Conservation (phyloP, 2,329 filamentous ascomycete species). For the Cordyceps cicadae region DNA sequence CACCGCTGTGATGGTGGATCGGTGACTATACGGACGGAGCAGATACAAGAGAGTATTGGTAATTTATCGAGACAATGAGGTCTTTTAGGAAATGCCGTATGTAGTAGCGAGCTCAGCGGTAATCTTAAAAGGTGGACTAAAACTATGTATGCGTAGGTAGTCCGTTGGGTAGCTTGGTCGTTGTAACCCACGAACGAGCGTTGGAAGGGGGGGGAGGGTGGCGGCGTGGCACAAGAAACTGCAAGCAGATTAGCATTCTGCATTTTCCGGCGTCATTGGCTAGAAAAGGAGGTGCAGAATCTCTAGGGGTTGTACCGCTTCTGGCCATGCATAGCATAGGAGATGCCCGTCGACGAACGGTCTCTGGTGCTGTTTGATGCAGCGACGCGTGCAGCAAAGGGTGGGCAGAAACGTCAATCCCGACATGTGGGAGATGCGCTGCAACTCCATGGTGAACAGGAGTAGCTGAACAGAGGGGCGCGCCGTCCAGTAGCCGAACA, state of each 20-base stretch:
- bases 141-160: background rate
- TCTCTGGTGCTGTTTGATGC: background rate
- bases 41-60: background rate
- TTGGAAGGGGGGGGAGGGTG: background rate
- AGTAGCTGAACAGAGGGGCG: background rate
- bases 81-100: background rate
- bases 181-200: background rate
- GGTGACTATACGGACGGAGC: background rate
- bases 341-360: background rate
- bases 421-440: background rate
- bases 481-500: too few relatives aligned
- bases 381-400: background rate
- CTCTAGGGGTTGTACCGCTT: background rate
- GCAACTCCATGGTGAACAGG: background rate
- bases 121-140: conserved; percentile 12
- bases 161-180: conserved; percentile 2
- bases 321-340: background rate
- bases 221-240: background rate
- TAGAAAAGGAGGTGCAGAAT: too few relatives aligned
- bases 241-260: background rate
- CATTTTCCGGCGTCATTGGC: too few relatives aligned
- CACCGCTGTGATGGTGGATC: background rate
- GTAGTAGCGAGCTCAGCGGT: background rate
- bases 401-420: background rate
- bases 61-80: conserved; percentile 2